These are phyloP conservation scores for Phytophthora sojae DNA, from an alignment of 352 stramenopile genomes.

Conservation along the genomic window DNA sequence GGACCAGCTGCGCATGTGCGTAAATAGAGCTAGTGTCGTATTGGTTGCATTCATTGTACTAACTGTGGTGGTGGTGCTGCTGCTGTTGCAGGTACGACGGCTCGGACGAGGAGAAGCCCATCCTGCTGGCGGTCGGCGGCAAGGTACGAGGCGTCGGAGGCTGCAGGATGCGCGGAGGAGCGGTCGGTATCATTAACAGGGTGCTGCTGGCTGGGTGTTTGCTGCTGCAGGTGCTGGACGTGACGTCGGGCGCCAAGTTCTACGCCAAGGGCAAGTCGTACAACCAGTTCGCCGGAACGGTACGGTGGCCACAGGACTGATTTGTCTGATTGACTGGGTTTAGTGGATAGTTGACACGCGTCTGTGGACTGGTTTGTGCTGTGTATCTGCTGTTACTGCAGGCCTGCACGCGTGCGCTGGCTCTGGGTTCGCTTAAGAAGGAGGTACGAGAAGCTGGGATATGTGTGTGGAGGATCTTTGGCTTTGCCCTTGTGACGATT, in stretches of 20 bases:
- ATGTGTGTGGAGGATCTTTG: not conserved
- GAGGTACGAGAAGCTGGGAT: constrained; percentile 43
- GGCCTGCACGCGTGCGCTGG: constrained; percentile 79
- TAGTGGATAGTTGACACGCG: constrained; percentile 17
- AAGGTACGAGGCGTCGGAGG: constrained; percentile 49
- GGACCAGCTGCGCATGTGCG: constrained; percentile 67
- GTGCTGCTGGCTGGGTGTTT: not conserved
- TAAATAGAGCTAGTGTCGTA: not conserved
- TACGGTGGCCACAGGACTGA: constrained; percentile 25
- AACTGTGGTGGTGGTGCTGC: not conserved
- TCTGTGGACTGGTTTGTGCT: not conserved
- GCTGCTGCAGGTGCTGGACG: constrained; percentile 64
- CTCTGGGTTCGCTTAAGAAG: constrained; percentile 74
- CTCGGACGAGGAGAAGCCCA: constrained; percentile 65
- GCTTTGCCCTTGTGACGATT: not conserved
- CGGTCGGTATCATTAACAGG: constrained; percentile 6
- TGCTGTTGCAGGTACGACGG: constrained; percentile 64
- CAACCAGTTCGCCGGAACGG: constrained; percentile 76
- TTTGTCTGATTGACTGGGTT: constrained; percentile 1
- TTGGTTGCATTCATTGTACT: constrained; percentile 10
- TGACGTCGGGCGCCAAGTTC: constrained; percentile 76
- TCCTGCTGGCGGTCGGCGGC: constrained; percentile 73
- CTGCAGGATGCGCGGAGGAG: not conserved
- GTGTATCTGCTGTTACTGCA: constrained; percentile 23
- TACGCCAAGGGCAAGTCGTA: constrained; percentile 80